Evolutionary conservation across 208 protist genomes (phyloP).

Genomic region (Naegleria gruberi): DNA sequence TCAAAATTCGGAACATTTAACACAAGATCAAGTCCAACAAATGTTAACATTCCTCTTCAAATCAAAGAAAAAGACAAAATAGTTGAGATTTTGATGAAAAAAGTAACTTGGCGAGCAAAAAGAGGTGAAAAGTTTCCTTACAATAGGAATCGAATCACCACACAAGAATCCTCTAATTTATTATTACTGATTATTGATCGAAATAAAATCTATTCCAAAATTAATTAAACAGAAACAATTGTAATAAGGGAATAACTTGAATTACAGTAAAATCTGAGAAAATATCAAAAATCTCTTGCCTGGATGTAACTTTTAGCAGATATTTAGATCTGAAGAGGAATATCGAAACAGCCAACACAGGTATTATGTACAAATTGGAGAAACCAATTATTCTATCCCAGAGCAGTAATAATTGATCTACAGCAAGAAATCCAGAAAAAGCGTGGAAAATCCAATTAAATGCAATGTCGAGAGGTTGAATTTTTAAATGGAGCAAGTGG

Average conservation of each 20-base stretch:
- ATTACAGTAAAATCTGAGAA: conserved; percentile 36
- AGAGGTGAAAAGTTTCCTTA: too few relatives aligned
- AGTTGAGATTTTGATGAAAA: too few relatives aligned
- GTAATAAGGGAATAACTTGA: conserved; percentile 36
- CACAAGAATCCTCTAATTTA: too few relatives aligned
- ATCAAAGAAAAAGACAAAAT: background rate
- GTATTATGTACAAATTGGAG: conserved; percentile 31
- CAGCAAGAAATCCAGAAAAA: conserved; percentile 33
- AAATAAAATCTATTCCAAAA: too few relatives aligned
- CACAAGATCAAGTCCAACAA: background rate
- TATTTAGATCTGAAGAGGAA: conserved; percentile 30
- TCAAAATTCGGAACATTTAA: background rate
- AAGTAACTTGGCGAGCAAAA: too few relatives aligned
- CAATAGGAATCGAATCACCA: too few relatives aligned
- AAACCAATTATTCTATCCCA: conserved; percentile 43
- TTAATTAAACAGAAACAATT: conserved; percentile 40
- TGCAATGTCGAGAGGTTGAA: conserved; percentile 35
- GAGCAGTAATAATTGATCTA: conserved; percentile 38
- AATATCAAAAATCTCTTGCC: conserved; percentile 34
- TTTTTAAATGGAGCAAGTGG: conserved; percentile 32
- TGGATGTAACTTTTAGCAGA: conserved; percentile 3
- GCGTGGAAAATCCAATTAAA: conserved; percentile 42
- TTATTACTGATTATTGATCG: too few relatives aligned
- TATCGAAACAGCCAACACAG: conserved; percentile 37
- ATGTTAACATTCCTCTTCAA: background rate